Base-by-base conservation (phyloP, 352 stramenopile genomes). In the Globisporangium nagaii region DNA sequence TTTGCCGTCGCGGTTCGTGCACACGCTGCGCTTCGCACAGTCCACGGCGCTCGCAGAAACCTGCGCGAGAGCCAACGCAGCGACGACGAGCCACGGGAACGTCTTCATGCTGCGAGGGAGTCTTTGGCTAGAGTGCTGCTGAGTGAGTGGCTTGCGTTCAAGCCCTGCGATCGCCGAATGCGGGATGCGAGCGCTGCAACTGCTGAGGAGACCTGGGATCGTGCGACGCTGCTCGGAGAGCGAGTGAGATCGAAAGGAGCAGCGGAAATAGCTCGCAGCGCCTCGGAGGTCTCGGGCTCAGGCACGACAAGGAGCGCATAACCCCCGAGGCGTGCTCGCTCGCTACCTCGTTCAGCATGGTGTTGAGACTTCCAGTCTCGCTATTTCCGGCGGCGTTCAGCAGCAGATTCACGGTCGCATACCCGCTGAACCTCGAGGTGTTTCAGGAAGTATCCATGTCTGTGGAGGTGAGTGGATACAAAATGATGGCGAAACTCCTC, bases 1-100 rank as follows among this genome's bases (percentile, higher is more conserved):
- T 5, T 75, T 74, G n/a, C 53, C 35, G 47, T 67, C 69, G 28
- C 65, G 45, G 10, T 40, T 54, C 10, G 63, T 43, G 37, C 70
- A 79, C 13, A 31, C 45, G 45, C 46, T 49, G 10, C 17, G 30
- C 4, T 48, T 28, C n/a, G 37, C 45, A 8, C 54, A 61, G 31
- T 61, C 36, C 19, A 50, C 22, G 8, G 35, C n/a, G 3, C 9
- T 2, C 5, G 44, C 45, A n/a, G 22, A 12, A 6, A 17, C 11
- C 22, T 44, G 22, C 31, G 32, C 12, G 12, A 58, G 12, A 1
- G 34, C 42, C 13, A 58, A 30, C 15, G 42, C 42, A 5, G 35
- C 34, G 42, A 59, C 32, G 8, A 53, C 22, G 12, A 59, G n/a
- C 32, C 53, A 52, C 2, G 34, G 12, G 31, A 39, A 32, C 4